A percentile compares a stretch with the other conserved stretches of the same genome.
These are phyloP conservation scores for Daldinia bambusicola DNA, from an alignment of 495 filamentous ascomycete genomes.

Conservation along the genomic window DNA sequence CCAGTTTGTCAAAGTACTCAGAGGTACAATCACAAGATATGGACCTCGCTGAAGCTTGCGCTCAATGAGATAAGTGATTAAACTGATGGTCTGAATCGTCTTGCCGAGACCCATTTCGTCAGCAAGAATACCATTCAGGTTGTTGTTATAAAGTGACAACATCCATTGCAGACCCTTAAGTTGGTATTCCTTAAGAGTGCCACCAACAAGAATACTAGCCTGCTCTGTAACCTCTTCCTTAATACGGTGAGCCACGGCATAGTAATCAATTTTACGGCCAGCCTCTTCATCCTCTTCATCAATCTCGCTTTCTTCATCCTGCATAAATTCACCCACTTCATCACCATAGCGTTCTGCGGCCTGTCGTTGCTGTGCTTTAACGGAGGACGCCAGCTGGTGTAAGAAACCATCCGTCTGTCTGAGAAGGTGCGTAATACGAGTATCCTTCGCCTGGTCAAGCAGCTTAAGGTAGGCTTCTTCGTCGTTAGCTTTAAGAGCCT, in stretches of 20 bases:
- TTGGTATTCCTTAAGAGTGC: conserved; percentile 95
- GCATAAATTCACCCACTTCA: conserved; percentile 63
- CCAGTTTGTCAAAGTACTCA: conserved; percentile 98
- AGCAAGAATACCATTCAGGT: conserved; percentile 96
- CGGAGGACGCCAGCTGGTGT: conserved; percentile 91
- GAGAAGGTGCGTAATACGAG: conserved; percentile 95
- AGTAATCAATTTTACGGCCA: conserved; percentile 90
- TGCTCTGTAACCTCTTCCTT: conserved; percentile 89
- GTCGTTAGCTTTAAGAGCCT: conserved; percentile 97
- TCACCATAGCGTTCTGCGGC: conserved; percentile 81
- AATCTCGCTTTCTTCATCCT: conserved; percentile 68
- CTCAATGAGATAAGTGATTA: conserved; percentile 97
- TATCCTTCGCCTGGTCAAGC: conserved; percentile 97
- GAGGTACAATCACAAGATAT: conserved; percentile 94
- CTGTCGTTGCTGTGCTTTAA: conserved; percentile 88
- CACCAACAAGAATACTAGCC: conserved; percentile 86
- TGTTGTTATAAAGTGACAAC: conserved; percentile 99
- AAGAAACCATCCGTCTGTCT: conserved; percentile 97
- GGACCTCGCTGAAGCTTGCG: conserved; percentile 92
- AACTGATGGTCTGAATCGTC: conserved; percentile 98
- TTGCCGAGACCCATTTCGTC: conserved; percentile 99
- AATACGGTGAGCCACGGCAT: conserved; percentile 94
- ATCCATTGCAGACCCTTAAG: conserved; percentile 99
- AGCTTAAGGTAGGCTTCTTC: conserved; percentile 98
- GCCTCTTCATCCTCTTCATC: conserved; percentile 77